Conservation (phyloP, 2,329 filamentous ascomycete species). For the Purpureocillium lavendulum region DNA sequence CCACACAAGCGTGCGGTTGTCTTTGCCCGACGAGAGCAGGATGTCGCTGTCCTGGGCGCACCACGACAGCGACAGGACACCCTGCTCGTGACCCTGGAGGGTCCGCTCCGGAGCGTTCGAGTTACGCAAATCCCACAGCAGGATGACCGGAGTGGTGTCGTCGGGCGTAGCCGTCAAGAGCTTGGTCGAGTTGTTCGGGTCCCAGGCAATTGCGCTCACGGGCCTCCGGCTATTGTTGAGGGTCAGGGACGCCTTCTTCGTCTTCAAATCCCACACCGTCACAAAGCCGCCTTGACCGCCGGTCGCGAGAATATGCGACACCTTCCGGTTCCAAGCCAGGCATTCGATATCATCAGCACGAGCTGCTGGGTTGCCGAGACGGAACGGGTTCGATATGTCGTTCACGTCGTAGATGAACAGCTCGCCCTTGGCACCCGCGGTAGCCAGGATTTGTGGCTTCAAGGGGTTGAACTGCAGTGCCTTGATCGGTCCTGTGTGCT, state of each 20-base stretch:
- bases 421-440: constrained; percentile 89
- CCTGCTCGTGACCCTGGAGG: constrained; percentile 86
- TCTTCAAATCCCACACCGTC: constrained; percentile 97
- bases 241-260: constrained; percentile 93
- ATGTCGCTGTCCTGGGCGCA: constrained; percentile 85
- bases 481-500: constrained; percentile 90
- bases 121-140: constrained; percentile 92
- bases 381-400: constrained; percentile 79
- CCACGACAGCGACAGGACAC: constrained; percentile 91
- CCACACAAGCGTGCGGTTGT: constrained; percentile 93
- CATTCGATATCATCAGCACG: constrained; percentile 94
- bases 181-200: constrained; percentile 90
- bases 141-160: constrained; percentile 78
- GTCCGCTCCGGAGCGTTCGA: constrained; percentile 89
- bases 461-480: constrained; percentile 93
- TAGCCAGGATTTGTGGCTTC: constrained; percentile 83
- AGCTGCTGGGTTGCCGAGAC: constrained; percentile 78
- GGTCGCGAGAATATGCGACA: constrained; percentile 90
- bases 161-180: constrained; percentile 87
- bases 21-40: constrained; percentile 88
- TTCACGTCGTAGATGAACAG: constrained; percentile 93
- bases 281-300: constrained; percentile 91
- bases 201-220: constrained; percentile 94
- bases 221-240: constrained; percentile 92
- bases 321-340: constrained; percentile 97